These are phyloP conservation scores for Onygenales sp. DNA, from an alignment of 2,329 filamentous ascomycete species.

Conservation along the genomic window DNA sequence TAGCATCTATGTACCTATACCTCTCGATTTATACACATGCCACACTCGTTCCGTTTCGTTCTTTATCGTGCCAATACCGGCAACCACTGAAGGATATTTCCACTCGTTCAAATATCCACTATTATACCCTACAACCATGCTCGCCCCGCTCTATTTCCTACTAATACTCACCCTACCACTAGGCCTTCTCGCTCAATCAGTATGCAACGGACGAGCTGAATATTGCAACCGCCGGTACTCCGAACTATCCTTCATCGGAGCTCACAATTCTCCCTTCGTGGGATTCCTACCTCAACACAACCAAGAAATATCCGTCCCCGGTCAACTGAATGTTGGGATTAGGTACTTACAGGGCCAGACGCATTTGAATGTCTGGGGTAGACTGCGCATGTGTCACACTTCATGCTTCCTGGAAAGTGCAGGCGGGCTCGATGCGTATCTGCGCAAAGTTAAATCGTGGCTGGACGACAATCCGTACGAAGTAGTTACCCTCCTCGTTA, in stretches of 20 bases:
- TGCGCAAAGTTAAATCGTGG: constrained; percentile 52
- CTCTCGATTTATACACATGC: too few species aligned
- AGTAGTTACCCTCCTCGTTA: constrained; percentile 54
- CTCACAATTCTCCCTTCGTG: constrained; percentile 58
- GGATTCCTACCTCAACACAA: constrained; percentile 47
- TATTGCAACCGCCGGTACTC: constrained; percentile 51
- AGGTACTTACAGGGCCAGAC: constrained; percentile 58
- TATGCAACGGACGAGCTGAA: constrained; percentile 50
- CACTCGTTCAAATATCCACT: neutral
- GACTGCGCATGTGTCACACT: constrained; percentile 56
- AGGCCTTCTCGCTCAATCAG: constrained; percentile 5
- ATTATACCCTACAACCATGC: neutral
- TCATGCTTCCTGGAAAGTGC: constrained; percentile 51
- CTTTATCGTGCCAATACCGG: neutral
- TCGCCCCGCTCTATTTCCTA: neutral
- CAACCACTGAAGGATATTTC: neutral
- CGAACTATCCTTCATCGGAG: constrained; percentile 51
- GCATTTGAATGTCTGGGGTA: constrained; percentile 40
- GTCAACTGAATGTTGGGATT: constrained; percentile 53
- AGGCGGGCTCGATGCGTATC: constrained; percentile 46
- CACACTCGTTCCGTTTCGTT: neutral
- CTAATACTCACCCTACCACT: constrained; percentile 3
- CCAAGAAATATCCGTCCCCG: constrained; percentile 50
- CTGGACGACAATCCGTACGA: constrained; percentile 50
- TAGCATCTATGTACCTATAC: too few species aligned